A percentile compares a stretch with the other conserved stretches of the same genome.
These are phyloP conservation scores for Solanum sparsipilum DNA, from an alignment of 257 asterid genomes.

Conservation along the genomic window DNA sequence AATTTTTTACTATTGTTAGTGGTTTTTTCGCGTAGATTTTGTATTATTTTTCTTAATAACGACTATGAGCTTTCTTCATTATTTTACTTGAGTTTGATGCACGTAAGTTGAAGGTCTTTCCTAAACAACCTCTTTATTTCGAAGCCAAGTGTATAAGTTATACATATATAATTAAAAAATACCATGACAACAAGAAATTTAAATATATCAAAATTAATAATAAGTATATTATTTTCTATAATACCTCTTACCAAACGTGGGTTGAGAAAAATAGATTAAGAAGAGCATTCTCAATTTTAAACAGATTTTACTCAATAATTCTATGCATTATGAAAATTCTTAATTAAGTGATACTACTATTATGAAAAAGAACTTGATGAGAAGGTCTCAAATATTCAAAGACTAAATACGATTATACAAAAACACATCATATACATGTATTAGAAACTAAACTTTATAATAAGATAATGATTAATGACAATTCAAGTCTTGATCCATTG, in stretches of 20 bases:
- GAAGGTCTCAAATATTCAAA: neutral
- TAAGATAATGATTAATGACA: neutral
- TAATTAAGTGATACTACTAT: neutral
- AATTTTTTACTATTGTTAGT: neutral
- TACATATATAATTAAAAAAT: no score
- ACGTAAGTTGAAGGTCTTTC: no score
- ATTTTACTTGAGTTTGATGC: neutral
- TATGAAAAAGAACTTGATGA: neutral
- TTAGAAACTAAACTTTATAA: neutral
- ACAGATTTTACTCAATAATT: neutral
- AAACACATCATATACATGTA: neutral
- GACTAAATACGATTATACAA: neutral
- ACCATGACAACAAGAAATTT: neutral
- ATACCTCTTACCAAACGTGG: neutral
- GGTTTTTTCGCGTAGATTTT: no score
- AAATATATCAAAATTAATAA: neutral
- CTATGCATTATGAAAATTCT: neutral
- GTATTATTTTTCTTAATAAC: no score
- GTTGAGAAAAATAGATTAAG: neutral
- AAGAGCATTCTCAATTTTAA: neutral
- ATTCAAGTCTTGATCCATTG: neutral
- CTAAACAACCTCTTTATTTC: no score
- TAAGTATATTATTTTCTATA: neutral
- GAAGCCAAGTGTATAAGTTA: no score
- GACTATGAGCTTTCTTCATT: no score